These are phyloP conservation scores for Amphibolis antarctica DNA, from an alignment of 106 monocot genomes.

Conservation along the genomic window DNA sequence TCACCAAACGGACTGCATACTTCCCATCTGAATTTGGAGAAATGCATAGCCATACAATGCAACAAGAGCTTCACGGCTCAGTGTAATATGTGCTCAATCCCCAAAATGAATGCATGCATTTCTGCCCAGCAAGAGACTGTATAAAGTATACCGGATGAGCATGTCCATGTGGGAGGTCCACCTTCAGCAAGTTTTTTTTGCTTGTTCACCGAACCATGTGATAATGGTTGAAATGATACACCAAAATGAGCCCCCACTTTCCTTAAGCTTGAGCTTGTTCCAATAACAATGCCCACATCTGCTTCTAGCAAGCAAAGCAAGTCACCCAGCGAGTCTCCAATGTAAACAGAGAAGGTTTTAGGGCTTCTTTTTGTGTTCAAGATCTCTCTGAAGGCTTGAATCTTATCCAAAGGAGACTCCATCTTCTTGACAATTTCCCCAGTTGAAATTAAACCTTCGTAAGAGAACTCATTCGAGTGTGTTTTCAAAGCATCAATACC, in stretches of 20 bases:
- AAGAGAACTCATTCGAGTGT: constrained; percentile 76
- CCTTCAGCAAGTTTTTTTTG: constrained; percentile 32
- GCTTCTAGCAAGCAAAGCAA: constrained; percentile 86
- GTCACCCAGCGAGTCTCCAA: constrained; percentile 86
- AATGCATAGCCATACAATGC: neutral
- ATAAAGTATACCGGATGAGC: constrained; percentile 55
- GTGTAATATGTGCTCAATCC: neutral
- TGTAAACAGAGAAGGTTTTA: constrained; percentile 49
- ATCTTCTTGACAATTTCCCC: constrained; percentile 61
- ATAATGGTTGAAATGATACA: constrained; percentile 60
- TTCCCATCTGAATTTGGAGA: no score
- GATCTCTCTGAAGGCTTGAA: constrained; percentile 41
- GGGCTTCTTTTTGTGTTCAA: constrained; percentile 3
- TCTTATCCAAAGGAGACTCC: constrained; percentile 76
- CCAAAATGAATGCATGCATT: constrained; percentile 49
- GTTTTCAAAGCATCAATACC: constrained; percentile 37
- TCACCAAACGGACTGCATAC: no score
- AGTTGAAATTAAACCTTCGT: constrained; percentile 55
- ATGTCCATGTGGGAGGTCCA: constrained; percentile 24
- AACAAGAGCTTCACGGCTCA: neutral
- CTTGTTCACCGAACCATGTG: constrained; percentile 45
- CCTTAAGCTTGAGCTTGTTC: constrained; percentile 68
- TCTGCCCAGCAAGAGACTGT: constrained; percentile 83
- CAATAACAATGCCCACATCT: constrained; percentile 90
- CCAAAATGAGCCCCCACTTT: constrained; percentile 63